Evolutionary conservation across 1,284 basidiomycete genomes (phyloP).

Genomic region (Meira nashicola): DNA sequence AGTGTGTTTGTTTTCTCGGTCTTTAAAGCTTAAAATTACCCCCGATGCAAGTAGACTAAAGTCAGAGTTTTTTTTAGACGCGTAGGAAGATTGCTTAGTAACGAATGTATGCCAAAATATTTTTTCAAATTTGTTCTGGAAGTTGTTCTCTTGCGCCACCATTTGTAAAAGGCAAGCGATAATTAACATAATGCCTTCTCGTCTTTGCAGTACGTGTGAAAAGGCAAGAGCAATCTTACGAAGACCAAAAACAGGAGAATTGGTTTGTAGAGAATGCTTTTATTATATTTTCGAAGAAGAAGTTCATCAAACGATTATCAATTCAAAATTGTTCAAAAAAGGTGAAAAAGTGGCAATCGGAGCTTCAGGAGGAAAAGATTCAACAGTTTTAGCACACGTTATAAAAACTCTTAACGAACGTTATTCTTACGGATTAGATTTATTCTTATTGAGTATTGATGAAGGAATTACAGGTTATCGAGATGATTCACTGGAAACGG

Average conservation of each 20-base stretch:
- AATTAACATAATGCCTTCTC: slow-evolving; percentile 68
- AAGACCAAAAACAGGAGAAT: slow-evolving; percentile 92
- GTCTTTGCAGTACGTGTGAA: slow-evolving; percentile 69
- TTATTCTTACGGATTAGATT: slow-evolving; percentile 83
- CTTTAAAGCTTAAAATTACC: too few species aligned
- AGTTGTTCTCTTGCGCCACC: too few species aligned
- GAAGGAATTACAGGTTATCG: slow-evolving; percentile 98
- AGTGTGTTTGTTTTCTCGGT: too few species aligned
- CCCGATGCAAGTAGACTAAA: too few species aligned
- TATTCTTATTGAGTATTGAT: slow-evolving; percentile 93
- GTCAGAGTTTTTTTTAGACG: too few species aligned
- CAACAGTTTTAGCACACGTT: slow-evolving; percentile 93
- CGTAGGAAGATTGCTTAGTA: too few species aligned
- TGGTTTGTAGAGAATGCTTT: slow-evolving; percentile 91
- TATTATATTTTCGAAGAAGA: slow-evolving; percentile 97
- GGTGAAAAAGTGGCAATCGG: slow-evolving; percentile 95
- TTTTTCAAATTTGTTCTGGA: too few species aligned
- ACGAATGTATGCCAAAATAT: too few species aligned
- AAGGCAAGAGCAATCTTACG: slow-evolving; percentile 79
- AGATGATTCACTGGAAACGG: slow-evolving; percentile 96
- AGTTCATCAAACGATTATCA: slow-evolving; percentile 86
- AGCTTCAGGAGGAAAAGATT: slow-evolving; percentile 97
- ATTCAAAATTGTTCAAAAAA: slow-evolving; percentile 68
- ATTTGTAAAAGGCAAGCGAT: not conserved
- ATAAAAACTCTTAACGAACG: slow-evolving; percentile 92